Percentiles rank a stretch among this genome's conserved stretches.
These are phyloP conservation scores for Trametes maxima DNA, from an alignment of 768 basidiomycete species.

Conservation along the genomic window DNA sequence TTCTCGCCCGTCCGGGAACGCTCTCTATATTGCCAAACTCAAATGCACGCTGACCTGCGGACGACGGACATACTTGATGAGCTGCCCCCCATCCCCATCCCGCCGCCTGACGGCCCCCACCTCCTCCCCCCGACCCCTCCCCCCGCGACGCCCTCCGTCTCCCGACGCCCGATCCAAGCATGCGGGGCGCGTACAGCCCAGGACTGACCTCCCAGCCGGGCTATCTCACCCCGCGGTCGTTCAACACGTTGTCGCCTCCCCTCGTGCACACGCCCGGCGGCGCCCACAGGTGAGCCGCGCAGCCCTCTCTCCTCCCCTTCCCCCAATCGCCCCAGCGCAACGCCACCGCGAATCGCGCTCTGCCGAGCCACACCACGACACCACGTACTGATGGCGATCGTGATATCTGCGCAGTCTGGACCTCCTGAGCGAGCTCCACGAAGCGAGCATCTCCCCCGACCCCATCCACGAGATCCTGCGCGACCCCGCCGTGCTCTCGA, in stretches of 20 bases:
- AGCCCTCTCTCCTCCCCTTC: background rate
- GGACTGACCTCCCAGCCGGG: conserved; percentile 6
- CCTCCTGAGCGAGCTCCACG: conserved; percentile 35
- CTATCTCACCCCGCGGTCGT: conserved; percentile 19
- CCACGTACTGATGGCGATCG: background rate
- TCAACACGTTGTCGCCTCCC: conserved; percentile 21
- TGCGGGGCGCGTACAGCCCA: conserved; percentile 15
- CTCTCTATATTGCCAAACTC: background rate
- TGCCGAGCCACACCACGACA: background rate
- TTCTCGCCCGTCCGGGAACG: conserved; percentile 7
- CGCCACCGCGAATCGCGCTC: background rate
- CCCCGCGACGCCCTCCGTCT: conserved; percentile 16
- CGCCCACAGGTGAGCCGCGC: conserved; percentile 19
- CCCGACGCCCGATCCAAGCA: background rate
- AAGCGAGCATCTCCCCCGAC: conserved; percentile 48
- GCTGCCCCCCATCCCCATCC: conserved; percentile 18
- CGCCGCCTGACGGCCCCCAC: conserved; percentile 18
- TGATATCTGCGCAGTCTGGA: conserved; percentile 13
- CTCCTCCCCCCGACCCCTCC: conserved; percentile 23
- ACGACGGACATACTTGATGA: conserved; percentile 4
- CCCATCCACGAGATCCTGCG: conserved; percentile 47
- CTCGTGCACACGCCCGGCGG: conserved; percentile 19
- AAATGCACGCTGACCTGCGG: conserved; percentile 16
- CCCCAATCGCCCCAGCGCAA: background rate
- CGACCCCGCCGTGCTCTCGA: conserved; percentile 44